Conservation (phyloP, 441 rosid species). For the Syzygium malaccense region DNA sequence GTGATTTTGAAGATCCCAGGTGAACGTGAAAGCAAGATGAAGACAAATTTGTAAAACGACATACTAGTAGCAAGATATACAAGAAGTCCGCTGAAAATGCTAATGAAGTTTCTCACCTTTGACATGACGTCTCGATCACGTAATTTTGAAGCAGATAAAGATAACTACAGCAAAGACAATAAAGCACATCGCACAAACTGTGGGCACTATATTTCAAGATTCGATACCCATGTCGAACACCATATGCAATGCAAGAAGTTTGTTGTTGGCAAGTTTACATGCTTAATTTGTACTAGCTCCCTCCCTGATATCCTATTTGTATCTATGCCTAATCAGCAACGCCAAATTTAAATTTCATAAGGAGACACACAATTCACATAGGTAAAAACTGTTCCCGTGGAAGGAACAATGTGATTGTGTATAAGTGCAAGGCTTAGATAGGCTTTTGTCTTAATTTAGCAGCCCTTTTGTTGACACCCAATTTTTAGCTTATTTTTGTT, state of each 20-base stretch:
- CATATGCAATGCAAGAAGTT: not conserved
- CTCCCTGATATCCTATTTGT: too few species aligned
- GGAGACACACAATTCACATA: too few species aligned
- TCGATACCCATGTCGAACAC: not conserved
- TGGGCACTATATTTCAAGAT: not conserved
- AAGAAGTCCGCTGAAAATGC: not conserved
- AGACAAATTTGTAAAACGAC: too few species aligned
- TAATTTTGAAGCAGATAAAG: accelerated
- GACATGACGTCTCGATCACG: accelerated
- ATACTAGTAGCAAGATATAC: not conserved
- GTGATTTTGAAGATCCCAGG: too few species aligned
- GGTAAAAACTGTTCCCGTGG: not conserved
- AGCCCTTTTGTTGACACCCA: not conserved
- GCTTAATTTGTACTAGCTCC: too few species aligned
- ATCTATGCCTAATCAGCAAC: too few species aligned
- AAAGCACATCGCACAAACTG: not conserved
- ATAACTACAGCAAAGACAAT: not conserved
- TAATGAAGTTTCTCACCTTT: not conserved
- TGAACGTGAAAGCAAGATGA: too few species aligned
- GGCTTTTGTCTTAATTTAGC: not conserved
- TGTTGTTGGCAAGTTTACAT: not conserved
- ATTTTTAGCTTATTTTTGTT: too few species aligned
- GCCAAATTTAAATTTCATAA: too few species aligned
- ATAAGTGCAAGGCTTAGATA: not conserved
- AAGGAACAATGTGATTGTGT: not conserved